Evolutionary conservation across 2,329 filamentous ascomycete genomes (phyloP).

Genomic region (Ceratocystis papillata): DNA sequence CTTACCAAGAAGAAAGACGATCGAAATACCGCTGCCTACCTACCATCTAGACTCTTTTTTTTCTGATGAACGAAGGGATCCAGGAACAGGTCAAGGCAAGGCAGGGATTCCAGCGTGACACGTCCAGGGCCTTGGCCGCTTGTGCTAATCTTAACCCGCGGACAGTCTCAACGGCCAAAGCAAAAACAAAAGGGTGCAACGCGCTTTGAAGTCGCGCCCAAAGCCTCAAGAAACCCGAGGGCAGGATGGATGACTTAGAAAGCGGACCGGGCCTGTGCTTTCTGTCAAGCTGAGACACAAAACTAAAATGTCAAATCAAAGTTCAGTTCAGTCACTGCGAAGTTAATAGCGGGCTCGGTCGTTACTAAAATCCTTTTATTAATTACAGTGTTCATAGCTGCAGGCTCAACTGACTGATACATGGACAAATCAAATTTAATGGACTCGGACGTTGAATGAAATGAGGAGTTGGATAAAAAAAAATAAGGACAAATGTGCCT

Average conservation of each 20-base stretch:
- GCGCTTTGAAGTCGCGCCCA: neutral
- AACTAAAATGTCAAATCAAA: neutral
- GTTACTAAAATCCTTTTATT: conserved; percentile 5
- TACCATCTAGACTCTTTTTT: neutral
- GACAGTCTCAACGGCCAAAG: neutral
- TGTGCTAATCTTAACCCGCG: conserved; percentile 9
- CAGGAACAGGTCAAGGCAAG: neutral
- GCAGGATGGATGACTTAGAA: neutral
- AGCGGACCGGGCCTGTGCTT: conserved; percentile 9
- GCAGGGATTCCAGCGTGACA: neutral
- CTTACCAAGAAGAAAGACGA: neutral
- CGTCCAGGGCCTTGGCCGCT: neutral
- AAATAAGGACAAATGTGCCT: neutral
- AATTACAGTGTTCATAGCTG: neutral
- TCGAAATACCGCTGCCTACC: too few relatives aligned
- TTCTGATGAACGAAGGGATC: neutral
- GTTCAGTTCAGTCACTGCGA: neutral
- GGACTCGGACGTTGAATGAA: neutral
- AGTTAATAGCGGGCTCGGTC: neutral
- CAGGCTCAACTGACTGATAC: neutral
- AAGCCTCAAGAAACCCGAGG: neutral
- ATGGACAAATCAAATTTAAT: neutral
- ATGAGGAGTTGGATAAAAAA: neutral
- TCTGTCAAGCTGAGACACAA: conserved; percentile 1
- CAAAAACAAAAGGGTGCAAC: neutral